Evolutionary conservation across 306 rosid genomes (phyloP), one percentile per base, ranked within the genome.

Genomic region (Morella rubra): DNA sequence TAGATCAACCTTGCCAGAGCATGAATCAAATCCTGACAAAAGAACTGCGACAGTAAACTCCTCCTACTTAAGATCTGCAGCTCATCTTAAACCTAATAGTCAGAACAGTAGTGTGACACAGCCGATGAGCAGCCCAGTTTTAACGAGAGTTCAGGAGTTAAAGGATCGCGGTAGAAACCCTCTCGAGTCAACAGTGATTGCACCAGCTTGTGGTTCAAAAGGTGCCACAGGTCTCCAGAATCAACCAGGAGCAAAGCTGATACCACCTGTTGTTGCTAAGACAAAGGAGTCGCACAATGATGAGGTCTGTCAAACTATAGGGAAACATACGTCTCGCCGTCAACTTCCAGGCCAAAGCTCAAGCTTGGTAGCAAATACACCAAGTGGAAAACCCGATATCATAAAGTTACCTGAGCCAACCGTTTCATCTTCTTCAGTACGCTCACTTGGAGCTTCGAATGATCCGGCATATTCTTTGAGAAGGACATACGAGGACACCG

Each of bases 361-460:
- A 49, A 68, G 6, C 53, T 44, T 78, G 22, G 71, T 47, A 62
- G 58, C 66, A 62, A 27, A 54, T 27, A 69, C 19, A 76, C 59
- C 27, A 15, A 70, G 73, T 37, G 69, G 58, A 79, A 84, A 81
- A 71, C 70, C 76, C 67, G 22, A 72, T 24, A 41, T 13, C 71
- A 16, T 53, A 2, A 8, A 42, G 6, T 73, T 58, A 24, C 19
- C 51, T 42, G 80, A 75, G 52, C 73, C 69, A 19, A 50, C 74
- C 40, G 40, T 54, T n/a, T 27, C 64, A 37, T 81, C 87, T 60
- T 65, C 88, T 69, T 82, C 84, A 69, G 80, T 70, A 27, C 75
- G 84, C 64, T 87, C 91, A 0, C 81, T 84, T 78, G 91, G 79
- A 82, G 89, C 89, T 70, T 87, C 91, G 7, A 85, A 85, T 27